Evolutionary conservation across 1,284 basidiomycete species (phyloP).

Genomic region (Gomphus bonarii): DNA sequence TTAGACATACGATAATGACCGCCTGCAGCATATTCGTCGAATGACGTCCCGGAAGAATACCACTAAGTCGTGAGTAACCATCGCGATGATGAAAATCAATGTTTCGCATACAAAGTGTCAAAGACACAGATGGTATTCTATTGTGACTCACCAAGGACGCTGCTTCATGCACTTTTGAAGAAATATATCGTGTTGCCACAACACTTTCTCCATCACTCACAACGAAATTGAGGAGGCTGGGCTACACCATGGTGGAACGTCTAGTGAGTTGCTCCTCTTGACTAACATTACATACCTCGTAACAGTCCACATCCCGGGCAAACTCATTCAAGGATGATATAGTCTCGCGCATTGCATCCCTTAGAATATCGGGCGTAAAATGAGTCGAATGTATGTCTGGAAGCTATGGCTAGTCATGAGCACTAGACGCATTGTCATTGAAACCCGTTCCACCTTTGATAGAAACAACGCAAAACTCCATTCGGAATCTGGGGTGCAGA

Average conservation of each 20-base stretch:
- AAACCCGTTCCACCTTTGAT: constrained; percentile 51
- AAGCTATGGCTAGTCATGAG: constrained; percentile 37
- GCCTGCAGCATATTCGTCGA: constrained; percentile 83
- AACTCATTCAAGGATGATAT: constrained; percentile 71
- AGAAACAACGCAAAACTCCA: constrained; percentile 92
- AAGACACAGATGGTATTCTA: constrained; percentile 4
- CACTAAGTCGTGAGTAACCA: constrained; percentile 39
- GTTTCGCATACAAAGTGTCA: background rate
- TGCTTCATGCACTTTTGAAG: constrained; percentile 83
- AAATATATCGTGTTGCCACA: constrained; percentile 91
- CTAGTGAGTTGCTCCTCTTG: background rate
- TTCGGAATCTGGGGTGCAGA: constrained; percentile 62
- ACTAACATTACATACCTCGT: constrained; percentile 38
- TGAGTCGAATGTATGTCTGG: constrained; percentile 66
- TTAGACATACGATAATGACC: constrained; percentile 95
- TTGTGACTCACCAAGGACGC: constrained; percentile 62
- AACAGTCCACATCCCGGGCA: constrained; percentile 64
- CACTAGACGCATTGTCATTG: background rate
- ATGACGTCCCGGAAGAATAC: constrained; percentile 91
- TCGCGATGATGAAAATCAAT: background rate
- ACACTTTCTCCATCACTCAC: constrained; percentile 92
- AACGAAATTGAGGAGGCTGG: constrained; percentile 92
- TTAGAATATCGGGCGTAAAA: constrained; percentile 55
- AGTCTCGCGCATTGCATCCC: constrained; percentile 80
- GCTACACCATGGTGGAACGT: constrained; percentile 32